phyloP scores from a whole-genome alignment of 1,284 basidiomycete species.

The Cystobasidiaceae sp. region DNA sequence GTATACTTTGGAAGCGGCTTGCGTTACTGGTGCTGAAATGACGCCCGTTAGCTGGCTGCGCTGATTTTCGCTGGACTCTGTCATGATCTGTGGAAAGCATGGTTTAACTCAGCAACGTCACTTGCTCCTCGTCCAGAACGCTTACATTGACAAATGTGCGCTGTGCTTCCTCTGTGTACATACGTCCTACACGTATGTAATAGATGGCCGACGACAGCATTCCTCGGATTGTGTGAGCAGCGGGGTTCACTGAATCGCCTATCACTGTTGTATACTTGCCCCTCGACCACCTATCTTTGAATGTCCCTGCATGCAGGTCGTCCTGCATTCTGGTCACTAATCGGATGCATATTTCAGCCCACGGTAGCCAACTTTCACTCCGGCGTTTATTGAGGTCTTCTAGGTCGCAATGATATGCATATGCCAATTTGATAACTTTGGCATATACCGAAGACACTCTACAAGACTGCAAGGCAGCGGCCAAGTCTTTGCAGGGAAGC shows the following conservation, averaged over 20 bases:
- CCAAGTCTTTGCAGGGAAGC: no score
- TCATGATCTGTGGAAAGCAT: background rate
- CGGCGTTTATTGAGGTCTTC: conserved; percentile 23
- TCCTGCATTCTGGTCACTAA: background rate
- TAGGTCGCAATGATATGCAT: conserved; percentile 8
- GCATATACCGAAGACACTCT: conserved; percentile 13
- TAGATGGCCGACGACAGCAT: background rate
- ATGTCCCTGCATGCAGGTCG: background rate
- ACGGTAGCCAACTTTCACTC: background rate
- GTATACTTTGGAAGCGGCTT: no score
- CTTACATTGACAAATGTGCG: background rate
- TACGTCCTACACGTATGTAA: background rate
- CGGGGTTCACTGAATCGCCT: background rate
- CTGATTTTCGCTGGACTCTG: background rate
- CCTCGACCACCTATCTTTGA: background rate
- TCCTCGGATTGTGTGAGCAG: background rate
- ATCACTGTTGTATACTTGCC: background rate
- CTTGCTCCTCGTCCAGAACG: background rate
- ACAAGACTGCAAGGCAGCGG: no score
- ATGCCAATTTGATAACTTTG: background rate
- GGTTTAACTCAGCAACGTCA: background rate
- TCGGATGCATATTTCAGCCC: background rate
- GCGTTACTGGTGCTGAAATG: no score
- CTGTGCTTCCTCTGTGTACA: background rate
- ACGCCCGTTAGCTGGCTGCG: no score